Evolutionary conservation across 352 stramenopile species (phyloP), one percentile per base, ranked within the genome.

Genomic region (Globisporangium paroecandrum): DNA sequence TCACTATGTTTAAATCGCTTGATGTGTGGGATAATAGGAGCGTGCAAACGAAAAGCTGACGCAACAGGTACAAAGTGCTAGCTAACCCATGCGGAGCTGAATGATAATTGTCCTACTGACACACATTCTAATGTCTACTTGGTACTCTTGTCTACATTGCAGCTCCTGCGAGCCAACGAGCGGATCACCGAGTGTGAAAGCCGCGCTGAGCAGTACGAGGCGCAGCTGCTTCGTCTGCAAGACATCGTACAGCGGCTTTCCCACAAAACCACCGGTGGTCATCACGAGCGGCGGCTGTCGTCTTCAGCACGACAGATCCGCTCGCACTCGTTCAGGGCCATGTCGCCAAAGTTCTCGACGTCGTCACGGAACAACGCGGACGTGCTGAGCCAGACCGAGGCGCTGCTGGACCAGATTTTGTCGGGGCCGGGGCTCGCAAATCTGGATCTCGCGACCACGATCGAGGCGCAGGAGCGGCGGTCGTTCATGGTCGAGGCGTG

Each of bases 401-500:
- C 65, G 3, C 66, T 89, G 27, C 66, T 89, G 10, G 81, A 73
- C 32, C 74, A 87, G 41, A 78, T 90, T 32, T 49, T 89, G 1
- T 65, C 69, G 18, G 74, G 78, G n/a, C 74, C 77, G 20, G 76
- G 70, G 43, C 56, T 82, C 41, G 62, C 66, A 18, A 69, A 73
- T 18, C 66, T 82, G 25, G 70, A 74, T 5, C 47, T 83, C 18
- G 72, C 67, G 3, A 71, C 74, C 24, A 67, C 66, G 4, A 76
- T 69, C n/a, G 80, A 83, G 53, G 73, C 76, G 15, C 77, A 90
- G 41, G 77, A 78, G 27, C 70, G 81, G 27, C 73, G 75, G 36
- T 85, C 79, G 2, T 62, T 82, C 64, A 88, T 93, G 76, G 83
- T 90, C 27, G 66, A 76, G 47, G 81, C 82, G 46, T 93, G 84